Base-by-base conservation (phyloP, 2,329 filamentous ascomycete species). In the Alternaria atra region DNA sequence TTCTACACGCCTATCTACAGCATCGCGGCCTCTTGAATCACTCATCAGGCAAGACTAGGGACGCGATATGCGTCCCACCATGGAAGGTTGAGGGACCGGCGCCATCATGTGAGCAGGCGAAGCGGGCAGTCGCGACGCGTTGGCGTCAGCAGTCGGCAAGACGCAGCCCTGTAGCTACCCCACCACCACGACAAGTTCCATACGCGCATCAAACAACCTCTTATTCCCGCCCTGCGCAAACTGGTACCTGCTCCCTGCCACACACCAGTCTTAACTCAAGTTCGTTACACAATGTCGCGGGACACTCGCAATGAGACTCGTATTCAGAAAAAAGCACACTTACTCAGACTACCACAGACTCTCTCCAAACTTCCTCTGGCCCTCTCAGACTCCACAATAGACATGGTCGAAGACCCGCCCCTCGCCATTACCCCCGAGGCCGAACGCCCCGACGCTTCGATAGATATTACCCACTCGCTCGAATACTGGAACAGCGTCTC, bases 401-500 rank as follows among this genome's bases (percentile, higher is more conserved):
- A 71, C 64, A 77, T 77, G 73, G 58, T 61, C 29, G 39, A 56
- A 37, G 69, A 73, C 32, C 69, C 73, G 6, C 73, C 69, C 15
- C 43, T 71, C 50, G 13, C 47, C 43, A 52, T 58, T n/a, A 43
- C 67, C 30, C 55, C 64, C 61, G 57, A 68, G 35, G 56, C 66
- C 52, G 61, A 68, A 53, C 67, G 66, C 20, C 73, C 76, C 35
- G 82, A 84, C 68, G 79, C 81, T 51, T 74, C 78, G 17, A 84
- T 84, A 71, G 71, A 83, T 71, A 75, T 80, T 63, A 65, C 73
- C 39, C 76, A 76, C 25, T 80, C 82, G 29, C 71, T 84, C 48
- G 69, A 70, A 54, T 86, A 88, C 79, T 88, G 85, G 85, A 80
- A 81, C 62, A 72, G 73, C 37, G 81, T 85, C 58, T 79, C 82